Evolutionary conservation across 345 rosid genomes (phyloP).

Genomic region (Abelmoschus esculentus): DNA sequence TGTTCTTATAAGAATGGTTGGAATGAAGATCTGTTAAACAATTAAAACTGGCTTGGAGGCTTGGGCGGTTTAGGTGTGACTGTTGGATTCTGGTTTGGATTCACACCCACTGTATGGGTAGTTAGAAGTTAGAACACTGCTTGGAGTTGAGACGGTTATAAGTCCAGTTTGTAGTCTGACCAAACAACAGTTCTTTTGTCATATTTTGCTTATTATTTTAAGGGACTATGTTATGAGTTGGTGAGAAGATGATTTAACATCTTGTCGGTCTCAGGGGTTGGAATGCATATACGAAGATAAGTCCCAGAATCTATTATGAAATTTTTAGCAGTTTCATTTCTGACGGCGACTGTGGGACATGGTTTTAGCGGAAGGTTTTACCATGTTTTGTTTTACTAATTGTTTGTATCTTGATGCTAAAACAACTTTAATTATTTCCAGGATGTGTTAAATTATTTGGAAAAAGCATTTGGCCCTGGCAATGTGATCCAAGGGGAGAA

Average conservation of each 20-base stretch:
- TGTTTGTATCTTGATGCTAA: constrained; percentile 2
- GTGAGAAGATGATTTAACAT: not conserved
- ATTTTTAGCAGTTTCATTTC: not conserved
- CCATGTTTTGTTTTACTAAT: not conserved
- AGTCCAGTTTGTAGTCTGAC: not conserved
- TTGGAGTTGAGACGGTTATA: not conserved
- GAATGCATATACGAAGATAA: not conserved
- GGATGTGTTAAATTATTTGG: not conserved
- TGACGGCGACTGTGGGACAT: not conserved
- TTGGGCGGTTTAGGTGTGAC: not conserved
- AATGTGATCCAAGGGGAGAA: constrained; percentile 54
- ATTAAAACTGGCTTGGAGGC: not conserved
- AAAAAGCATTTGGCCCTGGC: constrained; percentile 24
- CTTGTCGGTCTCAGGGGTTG: not conserved
- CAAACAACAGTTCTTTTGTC: not conserved
- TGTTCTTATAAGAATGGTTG: not conserved
- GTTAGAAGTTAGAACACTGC: not conserved
- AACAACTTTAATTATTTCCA: not conserved
- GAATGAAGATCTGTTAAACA: not conserved
- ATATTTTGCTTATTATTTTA: not conserved
- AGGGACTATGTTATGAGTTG: not conserved
- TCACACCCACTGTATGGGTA: not conserved
- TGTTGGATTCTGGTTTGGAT: not conserved
- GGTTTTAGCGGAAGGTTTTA: not conserved
- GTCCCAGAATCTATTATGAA: not conserved